phyloP scores from a whole-genome alignment of 768 basidiomycete species.

The Saitozyma podzolica region DNA sequence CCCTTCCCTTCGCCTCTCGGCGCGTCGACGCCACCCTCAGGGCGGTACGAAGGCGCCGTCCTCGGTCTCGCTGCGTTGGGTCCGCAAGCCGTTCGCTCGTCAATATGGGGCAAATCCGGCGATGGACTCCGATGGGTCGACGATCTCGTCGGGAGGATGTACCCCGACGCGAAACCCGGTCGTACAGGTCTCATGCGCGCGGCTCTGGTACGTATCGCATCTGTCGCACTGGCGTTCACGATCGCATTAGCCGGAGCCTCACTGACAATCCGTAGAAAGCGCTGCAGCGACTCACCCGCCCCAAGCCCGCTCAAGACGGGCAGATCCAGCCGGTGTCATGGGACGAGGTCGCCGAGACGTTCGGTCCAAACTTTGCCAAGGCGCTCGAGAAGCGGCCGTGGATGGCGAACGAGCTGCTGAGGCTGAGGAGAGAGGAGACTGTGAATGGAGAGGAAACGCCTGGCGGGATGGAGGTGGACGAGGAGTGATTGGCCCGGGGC shows the following conservation, averaged over 20 bases:
- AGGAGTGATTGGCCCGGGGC: too few relatives aligned
- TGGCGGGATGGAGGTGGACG: conserved; percentile 6
- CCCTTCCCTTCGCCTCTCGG: conserved; percentile 45
- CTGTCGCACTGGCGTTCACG: neutral
- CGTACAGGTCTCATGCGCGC: conserved; percentile 34
- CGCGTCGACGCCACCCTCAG: conserved; percentile 54
- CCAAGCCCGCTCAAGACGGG: conserved; percentile 18
- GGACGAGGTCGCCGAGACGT: conserved; percentile 21
- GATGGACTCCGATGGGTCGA: conserved; percentile 44
- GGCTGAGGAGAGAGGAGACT: conserved; percentile 16
- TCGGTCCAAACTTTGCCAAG: conserved; percentile 26
- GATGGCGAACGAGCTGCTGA: conserved; percentile 33
- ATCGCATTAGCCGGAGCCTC: neutral
- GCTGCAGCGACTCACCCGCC: conserved; percentile 14
- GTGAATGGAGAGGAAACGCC: neutral
- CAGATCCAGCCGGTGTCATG: conserved; percentile 2
- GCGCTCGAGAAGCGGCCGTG: conserved; percentile 33
- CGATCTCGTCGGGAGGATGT: conserved; percentile 41
- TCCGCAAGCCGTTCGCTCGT: conserved; percentile 58
- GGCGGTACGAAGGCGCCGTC: conserved; percentile 85
- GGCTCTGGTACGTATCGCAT: conserved; percentile 17
- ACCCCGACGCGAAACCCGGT: conserved; percentile 24
- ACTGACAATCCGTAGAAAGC: conserved; percentile 12
- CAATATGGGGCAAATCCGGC: conserved; percentile 34
- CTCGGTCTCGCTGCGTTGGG: conserved; percentile 82